Base-by-base conservation (phyloP, 176 grass and related monocot genomes). In the Triticum timopheevii region DNA sequence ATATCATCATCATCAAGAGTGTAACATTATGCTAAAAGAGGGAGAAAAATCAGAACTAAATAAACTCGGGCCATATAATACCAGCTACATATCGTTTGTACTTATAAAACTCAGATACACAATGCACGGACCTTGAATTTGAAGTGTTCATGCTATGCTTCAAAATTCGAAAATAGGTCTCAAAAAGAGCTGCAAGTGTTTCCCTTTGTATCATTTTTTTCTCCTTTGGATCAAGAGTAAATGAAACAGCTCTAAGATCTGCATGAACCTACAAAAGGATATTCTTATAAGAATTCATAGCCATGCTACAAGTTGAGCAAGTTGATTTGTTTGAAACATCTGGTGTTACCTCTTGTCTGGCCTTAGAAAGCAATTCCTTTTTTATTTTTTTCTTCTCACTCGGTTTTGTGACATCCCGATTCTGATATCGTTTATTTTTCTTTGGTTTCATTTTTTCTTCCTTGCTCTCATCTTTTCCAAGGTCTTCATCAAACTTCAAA, bases 151-250 rank as follows among this genome's bases (percentile, higher is more conserved):
- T 77, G 83, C 83, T 90, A 87, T 94, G 87, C 56, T 93, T 94
- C 86, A 99, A 89, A 86, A 98, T 96, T 45, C 97, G 94, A 67
- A 99, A 99, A 85, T 96, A 99, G 2, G 87, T 93, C 83, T 99
- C 90, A 90, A 99, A 99, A 78, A 96, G 86, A 82, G 97, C 86
- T 77, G 94, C 86, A 5, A 96, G 85, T 77, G 90, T 88, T 93
- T 99, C 97, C 36, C 87, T 91, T 35, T 98, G 97, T 90, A 94
- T 92, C 56, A 73, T 85, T 86, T 82, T 89, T 88, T 83, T 92
- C 36, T 96, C 92, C 38, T 80, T 90, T 22, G 90, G 81, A 88
- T 91, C 90, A 78, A 90, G 93, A 80, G 87, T 86, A 86, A 99
- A 99, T 27, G 97, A 99, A 85, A 93, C 87, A 54, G 94, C 82